Base-by-base conservation (phyloP, 345 rosid genomes). In the Sonneratia alba region DNA sequence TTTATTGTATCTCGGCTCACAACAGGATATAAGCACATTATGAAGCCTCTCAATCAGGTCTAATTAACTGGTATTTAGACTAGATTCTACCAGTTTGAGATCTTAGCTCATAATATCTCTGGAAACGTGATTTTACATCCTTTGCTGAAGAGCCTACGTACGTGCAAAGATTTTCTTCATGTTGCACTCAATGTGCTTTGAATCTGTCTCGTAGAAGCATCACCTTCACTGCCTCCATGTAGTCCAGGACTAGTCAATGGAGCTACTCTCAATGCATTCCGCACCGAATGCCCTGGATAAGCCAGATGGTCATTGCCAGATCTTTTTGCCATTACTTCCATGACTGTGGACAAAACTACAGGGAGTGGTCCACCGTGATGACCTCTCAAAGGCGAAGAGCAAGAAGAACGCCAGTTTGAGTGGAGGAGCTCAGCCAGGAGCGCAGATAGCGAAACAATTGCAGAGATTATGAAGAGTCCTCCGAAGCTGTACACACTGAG, bases 381-480 rank as follows among this genome's bases (percentile, higher is more conserved):
- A 24, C 7, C 34, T 59, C 64, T 59, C 15, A 4, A 48, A 24
- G 22, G 9, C 22, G 22, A 53, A 22, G 7, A 27, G 24, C 7
- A 22, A 59, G 34, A 11, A 59, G 22, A 9, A 24, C 34, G 49
- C 49, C 70, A 18, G 0, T 67, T 40, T 4, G 34, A 10, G 49
- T 3, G 1, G 70, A 73, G 45, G 27, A 22, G 21, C 16, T 67
- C 70, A 0, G 34, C 70, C 6, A 81, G 57, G 48, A 85, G 36
- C 2, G 90, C 64, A 67, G 66, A 78, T 24, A 80, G 24, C 10
- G 87, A 68, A 75, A 80, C 80, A n/a, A 69, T 6, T 61, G 80
- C 83, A 40, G 79, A 76, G 71, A 87, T 70, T 75, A 87, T 42
- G 71, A 85, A 87, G 2, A 87, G 77, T 6, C 85, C 88, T 61